Evolutionary conservation across 2,329 filamentous ascomycete genomes (phyloP), one percentile per base, ranked within the genome.

Genomic region (Arthroderma sp.): DNA sequence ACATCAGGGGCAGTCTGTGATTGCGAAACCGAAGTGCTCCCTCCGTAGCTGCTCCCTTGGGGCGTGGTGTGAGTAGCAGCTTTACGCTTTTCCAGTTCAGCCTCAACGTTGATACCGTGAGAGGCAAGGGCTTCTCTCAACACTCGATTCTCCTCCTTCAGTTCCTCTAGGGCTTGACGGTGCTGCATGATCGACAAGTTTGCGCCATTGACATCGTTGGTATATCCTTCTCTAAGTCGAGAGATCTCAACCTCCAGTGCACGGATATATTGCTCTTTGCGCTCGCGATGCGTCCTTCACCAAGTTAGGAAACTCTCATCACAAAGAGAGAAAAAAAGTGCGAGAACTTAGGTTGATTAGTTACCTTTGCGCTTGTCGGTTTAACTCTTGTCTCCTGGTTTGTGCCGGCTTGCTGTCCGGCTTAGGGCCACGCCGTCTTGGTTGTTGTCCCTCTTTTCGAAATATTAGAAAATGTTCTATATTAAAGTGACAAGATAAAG

Each of bases 241-340:
- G 94, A 78, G 4, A 97, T 87, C 73, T 97, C 90, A 67, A 91
- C 85, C 72, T 98, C 93, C 15, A 97, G 81, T 9, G 87, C 84
- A 71, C 94, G 94, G 76, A 96, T 94, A 71, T 97, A 97, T 65
- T 90, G 81, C 73, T 97, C 93, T 71, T 97, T 97, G 63, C 93
- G 84, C 74, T 97, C 93, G 57, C 93, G 89, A 72, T 98, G 93
- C 17, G 93, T 97, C 68, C 93, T 95, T 51, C 19, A n/a, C 13
- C 11, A n/a, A 13, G 21, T 33, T n/a, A 44, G 37, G 19, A 55
- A 17, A 21, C 11, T 5, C 6, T 47, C 23, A 19, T 35, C 39
- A 53, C 35, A 43, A 51, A 33, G 1, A 53, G 41, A n/a, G 25
- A 39, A 49, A 13, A 19, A 17, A 28, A 28, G 28, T n/a, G 4